Percentiles rank a stretch among this genome's conserved stretches.
Conservation (phyloP, 1,139 yeast species). For the Pichia norvegensis region DNA sequence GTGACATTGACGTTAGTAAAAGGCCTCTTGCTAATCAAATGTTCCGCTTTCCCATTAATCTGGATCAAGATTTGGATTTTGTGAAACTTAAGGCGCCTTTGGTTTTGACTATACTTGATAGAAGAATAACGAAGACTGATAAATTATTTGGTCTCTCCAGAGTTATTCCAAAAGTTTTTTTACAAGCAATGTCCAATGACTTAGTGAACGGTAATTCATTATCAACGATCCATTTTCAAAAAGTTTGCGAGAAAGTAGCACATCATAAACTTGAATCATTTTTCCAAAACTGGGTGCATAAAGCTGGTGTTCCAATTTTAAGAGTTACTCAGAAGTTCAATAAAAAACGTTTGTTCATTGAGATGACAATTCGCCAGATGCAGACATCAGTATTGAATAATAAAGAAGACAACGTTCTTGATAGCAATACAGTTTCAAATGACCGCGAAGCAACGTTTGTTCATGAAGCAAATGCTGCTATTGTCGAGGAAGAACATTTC, state of each 20-base stretch:
- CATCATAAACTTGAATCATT: conserved; percentile 76
- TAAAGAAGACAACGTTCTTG: conserved; percentile 11
- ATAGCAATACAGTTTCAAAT: conserved; percentile 5
- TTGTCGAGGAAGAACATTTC: conserved; percentile 22
- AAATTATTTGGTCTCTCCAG: conserved; percentile 87
- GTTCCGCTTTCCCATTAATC: conserved; percentile 60
- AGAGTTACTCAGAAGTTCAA: conserved; percentile 86
- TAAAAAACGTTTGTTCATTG: conserved; percentile 87
- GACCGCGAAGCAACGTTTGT: conserved; percentile 30
- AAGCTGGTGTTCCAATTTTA: conserved; percentile 84
- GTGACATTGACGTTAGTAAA: conserved; percentile 69
- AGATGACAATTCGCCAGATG: conserved; percentile 88
- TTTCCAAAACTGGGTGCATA: conserved; percentile 89
- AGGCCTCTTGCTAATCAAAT: conserved; percentile 71
- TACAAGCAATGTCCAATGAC: conserved; percentile 96
- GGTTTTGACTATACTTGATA: conserved; percentile 75
- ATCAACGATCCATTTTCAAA: conserved; percentile 79
- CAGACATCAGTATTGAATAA: conserved; percentile 49
- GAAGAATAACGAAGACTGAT: conserved; percentile 93
- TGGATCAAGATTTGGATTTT: conserved; percentile 43
- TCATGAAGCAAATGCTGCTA: conserved; percentile 38
- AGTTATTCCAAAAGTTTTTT: conserved; percentile 81
- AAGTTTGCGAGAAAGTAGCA: conserved; percentile 89
- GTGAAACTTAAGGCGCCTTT: conserved; percentile 76
- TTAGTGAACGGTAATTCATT: conserved; percentile 66